Conservation (phyloP, 441 rosid genomes). For the Jatropha podagrica region DNA sequence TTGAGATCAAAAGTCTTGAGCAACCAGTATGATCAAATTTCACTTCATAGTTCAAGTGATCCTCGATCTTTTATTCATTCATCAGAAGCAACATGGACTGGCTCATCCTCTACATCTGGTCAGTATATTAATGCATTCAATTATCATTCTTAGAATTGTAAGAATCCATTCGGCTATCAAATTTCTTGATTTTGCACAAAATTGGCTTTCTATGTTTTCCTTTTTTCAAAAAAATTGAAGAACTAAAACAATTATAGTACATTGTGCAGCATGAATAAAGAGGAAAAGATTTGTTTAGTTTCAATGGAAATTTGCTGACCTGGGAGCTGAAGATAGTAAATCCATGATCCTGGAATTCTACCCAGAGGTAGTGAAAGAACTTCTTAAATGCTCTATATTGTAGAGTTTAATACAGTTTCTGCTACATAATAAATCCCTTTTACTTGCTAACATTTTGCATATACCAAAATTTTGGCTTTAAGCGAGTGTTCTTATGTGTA, state of each 20-base stretch:
- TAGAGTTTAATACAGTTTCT: not conserved
- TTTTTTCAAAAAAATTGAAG: not conserved
- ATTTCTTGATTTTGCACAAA: not conserved
- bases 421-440: not conserved
- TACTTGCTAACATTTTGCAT: too few relatives aligned
- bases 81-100: constrained; percentile 3
- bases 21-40: constrained; percentile 1
- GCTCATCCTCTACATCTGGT: constrained; percentile 4
- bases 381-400: not conserved
- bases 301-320: not conserved
- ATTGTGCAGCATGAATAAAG: not conserved
- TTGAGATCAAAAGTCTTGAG: not conserved
- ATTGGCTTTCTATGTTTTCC: not conserved
- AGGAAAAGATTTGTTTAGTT: not conserved
- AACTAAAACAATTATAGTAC: not conserved
- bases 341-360: not conserved
- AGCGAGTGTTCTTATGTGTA: not conserved
- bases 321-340: not conserved
- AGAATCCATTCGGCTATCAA: not conserved
- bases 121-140: not conserved
- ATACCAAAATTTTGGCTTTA: not conserved
- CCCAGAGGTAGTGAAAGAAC: not conserved
- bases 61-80: not conserved
- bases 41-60: not conserved
- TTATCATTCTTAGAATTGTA: not conserved